A percentile compares a stretch with the other conserved stretches of the same genome.
phyloP scores from a whole-genome alignment of 805 yeast species.

The Phaffomyces thermotolerans region DNA sequence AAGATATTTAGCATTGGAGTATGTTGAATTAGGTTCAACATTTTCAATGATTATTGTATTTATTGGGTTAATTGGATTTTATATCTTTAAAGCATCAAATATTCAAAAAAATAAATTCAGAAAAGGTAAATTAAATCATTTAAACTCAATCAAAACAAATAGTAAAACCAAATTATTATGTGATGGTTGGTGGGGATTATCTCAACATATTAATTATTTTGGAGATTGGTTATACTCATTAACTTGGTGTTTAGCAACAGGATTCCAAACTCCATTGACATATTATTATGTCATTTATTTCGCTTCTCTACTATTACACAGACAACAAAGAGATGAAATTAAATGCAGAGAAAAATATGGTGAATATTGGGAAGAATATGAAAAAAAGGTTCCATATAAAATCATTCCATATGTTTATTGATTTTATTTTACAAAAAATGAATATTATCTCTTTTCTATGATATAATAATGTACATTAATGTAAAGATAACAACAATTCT shows the following conservation, averaged over 20 bases:
- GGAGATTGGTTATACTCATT: slow-evolving; percentile 93
- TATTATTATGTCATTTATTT: slow-evolving; percentile 85
- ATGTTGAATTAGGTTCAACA: slow-evolving; percentile 43
- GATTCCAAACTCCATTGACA: slow-evolving; percentile 71
- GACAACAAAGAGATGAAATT: slow-evolving; percentile 87
- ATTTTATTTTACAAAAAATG: background rate
- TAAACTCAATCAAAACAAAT: slow-evolving; percentile 62
- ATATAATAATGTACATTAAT: background rate
- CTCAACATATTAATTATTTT: slow-evolving; percentile 90
- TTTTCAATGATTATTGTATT: slow-evolving; percentile 33
- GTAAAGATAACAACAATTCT: no score
- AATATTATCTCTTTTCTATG: background rate
- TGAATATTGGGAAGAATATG: slow-evolving; percentile 78
- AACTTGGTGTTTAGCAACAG: slow-evolving; percentile 91
- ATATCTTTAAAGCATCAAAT: slow-evolving; percentile 79
- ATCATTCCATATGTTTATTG: slow-evolving; percentile 84
- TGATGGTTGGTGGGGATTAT: slow-evolving; percentile 94
- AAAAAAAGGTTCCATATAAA: slow-evolving; percentile 74
- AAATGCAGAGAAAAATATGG: slow-evolving; percentile 87
- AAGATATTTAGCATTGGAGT: slow-evolving; percentile 65
- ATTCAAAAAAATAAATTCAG: slow-evolving; percentile 79
- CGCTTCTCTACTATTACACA: slow-evolving; percentile 72
- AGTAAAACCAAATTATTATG: slow-evolving; percentile 74
- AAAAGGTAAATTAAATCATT: slow-evolving; percentile 62
- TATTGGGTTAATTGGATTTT: slow-evolving; percentile 58